Conservation (phyloP, 345 rosid genomes). For the Stellera chamaejasme region DNA sequence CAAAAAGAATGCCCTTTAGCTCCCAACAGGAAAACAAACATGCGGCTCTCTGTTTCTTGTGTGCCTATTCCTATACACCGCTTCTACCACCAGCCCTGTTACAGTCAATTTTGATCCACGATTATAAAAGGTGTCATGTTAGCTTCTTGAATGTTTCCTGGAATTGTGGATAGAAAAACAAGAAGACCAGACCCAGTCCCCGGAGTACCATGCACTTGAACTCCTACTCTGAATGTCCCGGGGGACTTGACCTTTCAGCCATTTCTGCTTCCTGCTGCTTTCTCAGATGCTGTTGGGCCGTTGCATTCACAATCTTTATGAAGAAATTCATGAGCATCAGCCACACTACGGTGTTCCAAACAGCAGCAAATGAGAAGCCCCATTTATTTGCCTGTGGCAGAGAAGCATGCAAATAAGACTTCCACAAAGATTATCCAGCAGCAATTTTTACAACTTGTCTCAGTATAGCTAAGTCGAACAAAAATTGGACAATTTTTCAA, state of each 20-base stretch:
- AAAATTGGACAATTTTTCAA: not conserved
- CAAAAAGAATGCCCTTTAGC: constrained; percentile 11
- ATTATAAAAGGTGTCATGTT: not conserved
- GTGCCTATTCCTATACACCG: constrained; percentile 24
- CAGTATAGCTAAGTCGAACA: not conserved
- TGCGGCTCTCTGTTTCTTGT: too few relatives aligned
- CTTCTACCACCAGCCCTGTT: constrained; percentile 14
- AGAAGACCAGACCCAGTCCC: not conserved
- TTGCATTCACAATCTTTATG: constrained; percentile 65
- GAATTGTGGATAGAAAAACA: not conserved
- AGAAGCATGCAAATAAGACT: not conserved
- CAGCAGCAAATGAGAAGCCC: constrained; percentile 67
- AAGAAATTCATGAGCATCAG: constrained; percentile 91
- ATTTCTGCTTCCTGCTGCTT: constrained; percentile 67
- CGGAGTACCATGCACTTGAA: not conserved
- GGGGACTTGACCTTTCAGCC: constrained; percentile 16
- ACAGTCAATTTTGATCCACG: not conserved
- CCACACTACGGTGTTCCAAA: constrained; percentile 96
- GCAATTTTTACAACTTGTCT: not conserved
- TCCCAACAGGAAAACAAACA: too few relatives aligned
- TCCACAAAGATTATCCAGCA: not conserved
- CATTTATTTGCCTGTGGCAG: constrained; percentile 57
- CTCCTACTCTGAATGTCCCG: constrained; percentile 31
- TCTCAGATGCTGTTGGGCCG: constrained; percentile 69
- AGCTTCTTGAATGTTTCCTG: constrained; percentile 9